phyloP scores from a whole-genome alignment of 768 basidiomycete genomes.

The Xerocomellus dryophilus region DNA sequence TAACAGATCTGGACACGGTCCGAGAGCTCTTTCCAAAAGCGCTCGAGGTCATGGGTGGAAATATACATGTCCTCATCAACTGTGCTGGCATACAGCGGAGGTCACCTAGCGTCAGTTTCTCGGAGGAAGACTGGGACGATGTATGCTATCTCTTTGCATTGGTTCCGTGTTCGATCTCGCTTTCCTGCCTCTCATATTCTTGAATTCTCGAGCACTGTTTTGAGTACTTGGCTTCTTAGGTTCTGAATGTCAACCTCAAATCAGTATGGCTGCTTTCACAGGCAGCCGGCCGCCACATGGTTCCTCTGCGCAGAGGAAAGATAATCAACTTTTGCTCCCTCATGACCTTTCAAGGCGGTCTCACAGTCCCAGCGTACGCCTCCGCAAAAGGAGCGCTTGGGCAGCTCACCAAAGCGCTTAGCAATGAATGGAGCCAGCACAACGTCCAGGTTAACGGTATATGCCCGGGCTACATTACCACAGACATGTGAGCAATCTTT shows the following conservation, averaged over 20 bases:
- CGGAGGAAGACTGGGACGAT: constrained; percentile 69
- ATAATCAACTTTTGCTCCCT: constrained; percentile 67
- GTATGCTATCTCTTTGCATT: constrained; percentile 43
- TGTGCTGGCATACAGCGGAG: constrained; percentile 63
- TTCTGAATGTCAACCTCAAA: constrained; percentile 85
- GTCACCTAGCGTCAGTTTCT: constrained; percentile 61
- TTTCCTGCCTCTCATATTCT: constrained; percentile 5
- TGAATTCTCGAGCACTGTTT: no score
- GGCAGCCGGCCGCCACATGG: constrained; percentile 89
- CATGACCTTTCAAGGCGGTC: constrained; percentile 51
- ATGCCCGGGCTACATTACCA: constrained; percentile 84
- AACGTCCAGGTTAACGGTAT: constrained; percentile 89
- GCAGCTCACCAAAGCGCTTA: constrained; percentile 82
- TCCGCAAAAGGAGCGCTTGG: constrained; percentile 88
- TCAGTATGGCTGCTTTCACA: constrained; percentile 81
- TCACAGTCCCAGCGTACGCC: constrained; percentile 86
- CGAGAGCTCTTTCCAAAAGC: constrained; percentile 47
- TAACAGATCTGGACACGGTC: constrained; percentile 49
- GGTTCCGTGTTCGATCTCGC: constrained; percentile 4
- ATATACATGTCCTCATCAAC: constrained; percentile 65
- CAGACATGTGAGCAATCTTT: constrained; percentile 67
- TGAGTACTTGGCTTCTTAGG: constrained; percentile 41
- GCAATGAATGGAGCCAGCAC: constrained; percentile 89
- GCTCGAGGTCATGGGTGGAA: constrained; percentile 46
- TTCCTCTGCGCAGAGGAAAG: constrained; percentile 65